These are phyloP conservation scores for Scheffersomyces ergatensis DNA, from an alignment of 805 yeast species.

Conservation along the genomic window DNA sequence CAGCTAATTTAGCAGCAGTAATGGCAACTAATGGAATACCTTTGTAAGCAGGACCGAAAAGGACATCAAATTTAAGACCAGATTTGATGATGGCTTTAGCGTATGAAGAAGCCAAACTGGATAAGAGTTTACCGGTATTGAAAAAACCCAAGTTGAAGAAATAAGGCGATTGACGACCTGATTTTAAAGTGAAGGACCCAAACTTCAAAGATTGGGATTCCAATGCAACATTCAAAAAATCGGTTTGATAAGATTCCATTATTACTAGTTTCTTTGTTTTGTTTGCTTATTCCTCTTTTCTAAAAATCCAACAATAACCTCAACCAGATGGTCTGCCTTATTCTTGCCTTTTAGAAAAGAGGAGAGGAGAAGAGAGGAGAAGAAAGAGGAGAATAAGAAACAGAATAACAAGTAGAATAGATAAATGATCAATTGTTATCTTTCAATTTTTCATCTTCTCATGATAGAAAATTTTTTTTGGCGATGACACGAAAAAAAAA, in stretches of 20 bases:
- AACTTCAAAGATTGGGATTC: slow-evolving; percentile 81
- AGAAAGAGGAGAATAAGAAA: neutral
- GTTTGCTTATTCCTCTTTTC: neutral
- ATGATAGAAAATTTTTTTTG: neutral
- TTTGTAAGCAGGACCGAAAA: slow-evolving; percentile 97
- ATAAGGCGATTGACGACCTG: slow-evolving; percentile 94
- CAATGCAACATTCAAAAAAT: slow-evolving; percentile 78
- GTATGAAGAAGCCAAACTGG: slow-evolving; percentile 82
- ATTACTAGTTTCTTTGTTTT: too few species aligned
- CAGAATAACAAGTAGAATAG: neutral
- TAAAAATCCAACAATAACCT: neutral
- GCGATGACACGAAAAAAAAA: neutral
- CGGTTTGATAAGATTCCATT: slow-evolving; percentile 45
- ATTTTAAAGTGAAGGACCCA: slow-evolving; percentile 85
- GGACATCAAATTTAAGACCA: slow-evolving; percentile 80
- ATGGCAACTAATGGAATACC: slow-evolving; percentile 95
- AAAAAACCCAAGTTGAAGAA: slow-evolving; percentile 93
- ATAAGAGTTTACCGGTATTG: slow-evolving; percentile 73
- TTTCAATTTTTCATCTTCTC: neutral
- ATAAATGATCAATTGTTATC: neutral
- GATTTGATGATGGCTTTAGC: slow-evolving; percentile 84
- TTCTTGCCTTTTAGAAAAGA: neutral
- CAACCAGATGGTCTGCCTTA: neutral
- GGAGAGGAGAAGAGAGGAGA: neutral
- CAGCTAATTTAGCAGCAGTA: slow-evolving; percentile 88